Conservation (phyloP, 257 asterid species). For the Ophiorrhiza pumila region DNA sequence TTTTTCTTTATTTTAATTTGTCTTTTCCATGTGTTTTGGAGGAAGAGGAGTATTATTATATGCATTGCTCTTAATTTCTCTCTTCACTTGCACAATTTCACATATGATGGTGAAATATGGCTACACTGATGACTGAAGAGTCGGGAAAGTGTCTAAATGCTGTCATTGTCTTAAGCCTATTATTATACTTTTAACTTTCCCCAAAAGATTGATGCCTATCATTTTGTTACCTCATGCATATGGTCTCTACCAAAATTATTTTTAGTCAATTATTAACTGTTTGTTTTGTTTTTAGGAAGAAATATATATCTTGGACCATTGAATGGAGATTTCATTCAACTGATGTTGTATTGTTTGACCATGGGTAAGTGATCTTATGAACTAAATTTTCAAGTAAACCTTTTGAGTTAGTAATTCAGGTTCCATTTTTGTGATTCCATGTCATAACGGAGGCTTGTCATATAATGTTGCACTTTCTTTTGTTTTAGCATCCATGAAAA, state of each 20-base stretch:
- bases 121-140: background rate
- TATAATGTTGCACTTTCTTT: background rate
- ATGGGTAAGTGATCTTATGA: conserved; percentile 52
- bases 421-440: background rate
- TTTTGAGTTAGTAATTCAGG: background rate
- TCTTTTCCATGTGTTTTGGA: background rate
- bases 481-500: conserved; percentile 64
- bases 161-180: background rate
- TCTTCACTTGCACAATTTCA: background rate
- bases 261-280: background rate
- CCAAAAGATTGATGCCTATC: too few relatives aligned
- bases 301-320: conserved; percentile 78
- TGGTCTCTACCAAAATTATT: conserved; percentile 4
- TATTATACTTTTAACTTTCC: background rate
- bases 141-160: background rate
- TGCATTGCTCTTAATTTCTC: background rate
- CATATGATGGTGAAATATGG: background rate
- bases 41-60: background rate
- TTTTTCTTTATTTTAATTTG: background rate
- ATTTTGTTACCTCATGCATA: conserved; percentile 1
- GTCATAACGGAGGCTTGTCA: background rate
- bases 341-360: conserved; percentile 61
- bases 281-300: conserved; percentile 50
- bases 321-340: conserved; percentile 87
- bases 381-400: background rate